phyloP scores from a whole-genome alignment of 768 basidiomycete genomes.

The Kwoniella pini region DNA sequence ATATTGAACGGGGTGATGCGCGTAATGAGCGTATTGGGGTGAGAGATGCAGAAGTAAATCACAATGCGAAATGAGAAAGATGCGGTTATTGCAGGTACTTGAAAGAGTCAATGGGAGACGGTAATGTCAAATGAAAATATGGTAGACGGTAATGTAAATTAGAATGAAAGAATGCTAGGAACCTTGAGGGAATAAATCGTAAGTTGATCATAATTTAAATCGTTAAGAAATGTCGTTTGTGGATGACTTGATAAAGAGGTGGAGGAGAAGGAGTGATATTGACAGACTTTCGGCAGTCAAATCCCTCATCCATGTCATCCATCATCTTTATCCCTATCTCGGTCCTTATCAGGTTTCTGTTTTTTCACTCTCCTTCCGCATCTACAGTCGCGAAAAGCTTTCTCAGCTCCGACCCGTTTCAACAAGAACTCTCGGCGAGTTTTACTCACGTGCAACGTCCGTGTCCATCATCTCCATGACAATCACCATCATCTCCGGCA shows the following conservation, averaged over 20 bases:
- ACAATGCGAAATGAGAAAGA: neutral
- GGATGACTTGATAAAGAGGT: neutral
- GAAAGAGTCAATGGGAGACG: no score
- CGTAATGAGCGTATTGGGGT: conserved; percentile 1
- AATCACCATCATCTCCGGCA: conserved; percentile 9
- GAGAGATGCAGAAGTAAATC: neutral
- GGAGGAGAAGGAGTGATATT: no score
- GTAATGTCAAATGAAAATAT: no score
- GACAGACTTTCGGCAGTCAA: no score
- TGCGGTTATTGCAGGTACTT: no score
- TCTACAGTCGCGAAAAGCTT: neutral
- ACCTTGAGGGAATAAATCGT: no score
- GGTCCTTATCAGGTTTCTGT: conserved; percentile 15
- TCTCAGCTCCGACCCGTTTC: no score
- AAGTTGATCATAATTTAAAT: no score
- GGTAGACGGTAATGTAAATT: no score
- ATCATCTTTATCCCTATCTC: conserved; percentile 6
- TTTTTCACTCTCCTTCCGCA: conserved; percentile 14
- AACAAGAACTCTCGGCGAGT: no score
- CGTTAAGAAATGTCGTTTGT: no score
- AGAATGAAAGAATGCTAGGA: no score
- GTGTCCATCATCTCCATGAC: conserved; percentile 19
- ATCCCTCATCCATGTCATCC: neutral
- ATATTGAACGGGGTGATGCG: neutral
- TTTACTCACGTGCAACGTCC: conserved; percentile 42